Evolutionary conservation across 768 basidiomycete species (phyloP).

Genomic region (Tremella mesenterica): DNA sequence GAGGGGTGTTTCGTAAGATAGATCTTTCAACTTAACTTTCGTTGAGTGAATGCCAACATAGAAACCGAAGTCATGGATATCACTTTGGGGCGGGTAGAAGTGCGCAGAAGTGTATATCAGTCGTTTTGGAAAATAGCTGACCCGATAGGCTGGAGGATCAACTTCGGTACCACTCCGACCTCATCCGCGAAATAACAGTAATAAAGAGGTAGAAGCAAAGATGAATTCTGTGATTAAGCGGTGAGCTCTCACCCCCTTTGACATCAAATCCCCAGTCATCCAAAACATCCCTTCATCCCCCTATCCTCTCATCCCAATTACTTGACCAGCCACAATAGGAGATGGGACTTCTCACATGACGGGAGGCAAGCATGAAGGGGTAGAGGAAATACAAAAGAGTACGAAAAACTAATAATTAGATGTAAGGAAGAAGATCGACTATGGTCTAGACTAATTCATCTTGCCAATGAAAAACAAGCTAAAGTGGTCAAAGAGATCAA

Average conservation of each 20-base stretch:
- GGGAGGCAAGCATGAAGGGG: too few relatives aligned
- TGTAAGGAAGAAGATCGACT: conserved; percentile 28
- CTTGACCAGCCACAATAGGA: too few relatives aligned
- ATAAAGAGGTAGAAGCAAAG: conserved; percentile 26
- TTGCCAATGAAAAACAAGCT: conserved; percentile 22
- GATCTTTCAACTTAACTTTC: too few relatives aligned
- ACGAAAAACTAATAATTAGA: conserved; percentile 7
- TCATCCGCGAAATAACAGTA: conserved; percentile 39
- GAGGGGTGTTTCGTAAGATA: too few relatives aligned
- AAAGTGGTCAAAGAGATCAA: conserved; percentile 14
- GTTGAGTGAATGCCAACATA: too few relatives aligned
- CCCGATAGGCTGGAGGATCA: background rate
- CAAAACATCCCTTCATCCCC: too few relatives aligned
- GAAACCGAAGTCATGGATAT: too few relatives aligned
- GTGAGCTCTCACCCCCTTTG: conserved; percentile 14
- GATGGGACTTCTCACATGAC: too few relatives aligned
- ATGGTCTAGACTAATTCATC: conserved; percentile 24
- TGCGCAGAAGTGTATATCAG: background rate
- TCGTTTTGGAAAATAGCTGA: background rate
- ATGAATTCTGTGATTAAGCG: conserved; percentile 23
- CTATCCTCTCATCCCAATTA: too few relatives aligned
- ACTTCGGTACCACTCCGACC: conserved; percentile 19
- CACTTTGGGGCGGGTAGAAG: background rate
- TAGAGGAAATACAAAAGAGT: too few relatives aligned
- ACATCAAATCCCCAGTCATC: background rate